These are phyloP conservation scores for Pluteus cervinus DNA, from an alignment of 768 basidiomycete species.

Conservation along the genomic window DNA sequence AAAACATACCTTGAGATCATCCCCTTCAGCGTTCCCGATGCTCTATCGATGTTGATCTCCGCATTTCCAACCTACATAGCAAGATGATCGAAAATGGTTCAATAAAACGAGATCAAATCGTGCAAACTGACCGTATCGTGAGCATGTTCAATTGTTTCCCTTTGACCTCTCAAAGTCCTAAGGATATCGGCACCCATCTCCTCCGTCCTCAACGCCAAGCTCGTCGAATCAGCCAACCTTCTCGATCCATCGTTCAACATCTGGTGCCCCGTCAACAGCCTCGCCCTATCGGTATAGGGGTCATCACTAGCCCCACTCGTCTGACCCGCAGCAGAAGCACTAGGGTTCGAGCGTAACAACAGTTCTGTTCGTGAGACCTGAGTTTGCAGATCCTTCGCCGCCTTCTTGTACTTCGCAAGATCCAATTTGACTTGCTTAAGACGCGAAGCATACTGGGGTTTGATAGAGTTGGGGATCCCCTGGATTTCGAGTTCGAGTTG, in stretches of 20 bases:
- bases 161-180: conserved; percentile 68
- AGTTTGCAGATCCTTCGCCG: conserved; percentile 65
- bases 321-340: conserved; percentile 10
- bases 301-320: conserved; percentile 49
- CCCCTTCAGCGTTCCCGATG: conserved; percentile 84
- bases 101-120: neutral
- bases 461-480: conserved; percentile 82
- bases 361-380: conserved; percentile 67
- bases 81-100: neutral
- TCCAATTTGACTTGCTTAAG: conserved; percentile 67
- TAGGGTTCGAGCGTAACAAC: conserved; percentile 19
- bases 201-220: conserved; percentile 91
- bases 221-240: conserved; percentile 70
- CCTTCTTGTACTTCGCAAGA: conserved; percentile 70
- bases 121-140: conserved; percentile 62
- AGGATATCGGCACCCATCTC: conserved; percentile 87
- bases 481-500: conserved; percentile 95
- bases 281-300: conserved; percentile 69
- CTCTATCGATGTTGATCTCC: conserved; percentile 78
- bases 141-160: conserved; percentile 88
- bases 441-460: conserved; percentile 58
- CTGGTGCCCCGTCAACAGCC: conserved; percentile 68
- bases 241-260: conserved; percentile 69
- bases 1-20: conserved; percentile 76
- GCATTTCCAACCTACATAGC: conserved; percentile 62